phyloP scores from a whole-genome alignment of 306 rosid genomes.

The Biancaea sappan region DNA sequence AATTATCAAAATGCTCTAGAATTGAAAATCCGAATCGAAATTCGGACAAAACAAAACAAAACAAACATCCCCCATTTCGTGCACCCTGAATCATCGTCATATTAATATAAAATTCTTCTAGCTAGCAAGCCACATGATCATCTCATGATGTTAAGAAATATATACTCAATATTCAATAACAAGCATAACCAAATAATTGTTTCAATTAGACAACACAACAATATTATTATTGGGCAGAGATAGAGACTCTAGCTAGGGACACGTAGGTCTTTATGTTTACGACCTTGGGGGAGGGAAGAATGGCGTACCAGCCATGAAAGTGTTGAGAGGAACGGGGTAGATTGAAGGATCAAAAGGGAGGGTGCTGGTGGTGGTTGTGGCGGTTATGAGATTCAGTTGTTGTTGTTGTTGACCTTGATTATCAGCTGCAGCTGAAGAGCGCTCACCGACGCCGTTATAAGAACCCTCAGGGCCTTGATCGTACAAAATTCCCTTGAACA shows the following conservation, averaged over 20 bases:
- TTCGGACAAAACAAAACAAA: constrained; percentile 49
- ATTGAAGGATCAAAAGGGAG: constrained; percentile 64
- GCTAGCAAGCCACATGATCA: constrained; percentile 42
- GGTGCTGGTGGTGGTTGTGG: constrained; percentile 26
- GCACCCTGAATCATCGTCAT: constrained; percentile 37
- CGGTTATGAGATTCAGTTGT: constrained; percentile 53
- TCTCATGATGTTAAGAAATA: constrained; percentile 44
- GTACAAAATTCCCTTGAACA: constrained; percentile 92
- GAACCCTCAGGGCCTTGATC: constrained; percentile 74
- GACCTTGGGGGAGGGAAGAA: constrained; percentile 95
- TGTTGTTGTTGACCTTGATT: too few relatives aligned
- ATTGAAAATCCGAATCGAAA: constrained; percentile 59
- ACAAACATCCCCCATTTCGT: constrained; percentile 41
- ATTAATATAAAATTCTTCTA: constrained; percentile 37
- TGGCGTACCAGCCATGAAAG: constrained; percentile 99
- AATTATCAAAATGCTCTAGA: neutral
- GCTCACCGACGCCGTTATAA: constrained; percentile 50
- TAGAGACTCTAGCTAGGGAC: too few relatives aligned
- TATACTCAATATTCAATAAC: constrained; percentile 18
- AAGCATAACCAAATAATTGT: neutral
- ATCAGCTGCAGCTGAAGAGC: constrained; percentile 61
- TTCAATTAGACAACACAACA: neutral
- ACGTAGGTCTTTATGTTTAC: constrained; percentile 41
- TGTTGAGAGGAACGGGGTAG: constrained; percentile 78
- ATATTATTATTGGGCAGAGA: neutral